These are phyloP conservation scores for Nemania sp. DNA, from an alignment of 2,329 filamentous ascomycete genomes.

Conservation along the genomic window DNA sequence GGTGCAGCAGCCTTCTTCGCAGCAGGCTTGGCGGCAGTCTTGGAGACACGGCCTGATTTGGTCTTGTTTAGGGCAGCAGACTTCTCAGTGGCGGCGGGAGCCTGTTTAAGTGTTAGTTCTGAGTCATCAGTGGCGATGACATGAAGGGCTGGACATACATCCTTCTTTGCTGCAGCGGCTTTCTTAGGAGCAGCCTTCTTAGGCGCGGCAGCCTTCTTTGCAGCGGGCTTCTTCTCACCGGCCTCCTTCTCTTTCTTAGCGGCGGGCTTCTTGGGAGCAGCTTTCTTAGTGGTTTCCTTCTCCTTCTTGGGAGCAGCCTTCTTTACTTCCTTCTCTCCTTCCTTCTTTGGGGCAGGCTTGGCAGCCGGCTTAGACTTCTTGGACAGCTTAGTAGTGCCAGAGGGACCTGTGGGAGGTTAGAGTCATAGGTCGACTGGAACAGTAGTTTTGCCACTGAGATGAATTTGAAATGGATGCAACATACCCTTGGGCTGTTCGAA, in stretches of 20 bases:
- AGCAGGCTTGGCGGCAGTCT: constrained; percentile 55
- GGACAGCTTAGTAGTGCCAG: constrained; percentile 88
- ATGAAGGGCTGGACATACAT: constrained; percentile 31
- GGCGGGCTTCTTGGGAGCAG: constrained; percentile 41
- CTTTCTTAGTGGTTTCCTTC: constrained; percentile 35
- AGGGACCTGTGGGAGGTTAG: constrained; percentile 63
- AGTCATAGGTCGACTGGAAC: not conserved
- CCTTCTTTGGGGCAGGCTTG: constrained; percentile 33
- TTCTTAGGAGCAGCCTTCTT: constrained; percentile 50
- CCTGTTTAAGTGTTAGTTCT: constrained; percentile 45
- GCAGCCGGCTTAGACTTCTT: constrained; percentile 66
- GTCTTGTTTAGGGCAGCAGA: constrained; percentile 57
- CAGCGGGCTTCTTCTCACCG: constrained; percentile 76
- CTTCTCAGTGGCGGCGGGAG: constrained; percentile 50
- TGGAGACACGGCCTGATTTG: constrained; percentile 83
- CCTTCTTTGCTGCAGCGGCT: constrained; percentile 42
- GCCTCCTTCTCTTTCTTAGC: constrained; percentile 54
- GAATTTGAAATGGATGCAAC: not conserved
- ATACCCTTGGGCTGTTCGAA: constrained; percentile 91
- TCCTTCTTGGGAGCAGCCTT: constrained; percentile 33
- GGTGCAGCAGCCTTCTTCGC: constrained; percentile 49
- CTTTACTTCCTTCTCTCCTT: constrained; percentile 35
- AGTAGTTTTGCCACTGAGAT: not conserved
- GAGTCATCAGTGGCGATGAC: constrained; percentile 3
- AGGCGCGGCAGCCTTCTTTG: constrained; percentile 55